These are phyloP conservation scores for Pyracantha coccinea DNA, from an alignment of 331 rosid genomes.

Conservation along the genomic window DNA sequence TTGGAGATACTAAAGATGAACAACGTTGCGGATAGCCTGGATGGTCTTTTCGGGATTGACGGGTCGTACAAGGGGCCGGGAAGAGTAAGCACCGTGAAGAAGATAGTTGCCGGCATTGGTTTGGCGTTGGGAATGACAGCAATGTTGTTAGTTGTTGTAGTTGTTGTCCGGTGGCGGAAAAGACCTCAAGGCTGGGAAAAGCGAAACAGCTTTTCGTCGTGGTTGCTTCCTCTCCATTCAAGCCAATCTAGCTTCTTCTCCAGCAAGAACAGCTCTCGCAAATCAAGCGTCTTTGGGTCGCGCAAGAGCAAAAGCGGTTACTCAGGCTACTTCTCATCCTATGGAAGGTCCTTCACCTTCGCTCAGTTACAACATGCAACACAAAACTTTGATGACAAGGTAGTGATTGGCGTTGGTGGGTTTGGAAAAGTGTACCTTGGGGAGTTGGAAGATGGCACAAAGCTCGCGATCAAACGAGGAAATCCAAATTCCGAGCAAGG, in stretches of 20 bases:
- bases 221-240: slow-evolving; percentile 56
- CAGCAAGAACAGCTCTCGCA: slow-evolving; percentile 25
- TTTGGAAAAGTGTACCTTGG: slow-evolving; percentile 83
- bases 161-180: slow-evolving; percentile 37
- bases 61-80: slow-evolving; percentile 46
- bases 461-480: slow-evolving; percentile 69
- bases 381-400: slow-evolving; percentile 47
- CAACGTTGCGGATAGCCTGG: slow-evolving; percentile 49
- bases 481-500: slow-evolving; percentile 68
- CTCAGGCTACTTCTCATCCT: slow-evolving; percentile 19
- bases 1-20: slow-evolving; percentile 74
- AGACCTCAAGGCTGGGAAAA: slow-evolving; percentile 52
- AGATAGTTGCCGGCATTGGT: slow-evolving; percentile 36
- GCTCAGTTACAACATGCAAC: slow-evolving; percentile 48
- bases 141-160: slow-evolving; percentile 22
- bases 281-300: slow-evolving; percentile 30
- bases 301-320: slow-evolving; percentile 43
- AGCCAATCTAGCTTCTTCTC: slow-evolving; percentile 13
- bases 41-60: slow-evolving; percentile 37
- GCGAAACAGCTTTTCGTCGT: slow-evolving; percentile 39
- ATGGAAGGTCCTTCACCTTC: slow-evolving; percentile 43
- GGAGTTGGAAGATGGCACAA: slow-evolving; percentile 52
- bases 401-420: slow-evolving; percentile 76
- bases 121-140: slow-evolving; percentile 33
- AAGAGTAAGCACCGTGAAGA: slow-evolving; percentile 10